Evolutionary conservation across 257 asterid genomes (phyloP), one percentile per base, ranked within the genome.

Genomic region (Ehretia macrophylla): DNA sequence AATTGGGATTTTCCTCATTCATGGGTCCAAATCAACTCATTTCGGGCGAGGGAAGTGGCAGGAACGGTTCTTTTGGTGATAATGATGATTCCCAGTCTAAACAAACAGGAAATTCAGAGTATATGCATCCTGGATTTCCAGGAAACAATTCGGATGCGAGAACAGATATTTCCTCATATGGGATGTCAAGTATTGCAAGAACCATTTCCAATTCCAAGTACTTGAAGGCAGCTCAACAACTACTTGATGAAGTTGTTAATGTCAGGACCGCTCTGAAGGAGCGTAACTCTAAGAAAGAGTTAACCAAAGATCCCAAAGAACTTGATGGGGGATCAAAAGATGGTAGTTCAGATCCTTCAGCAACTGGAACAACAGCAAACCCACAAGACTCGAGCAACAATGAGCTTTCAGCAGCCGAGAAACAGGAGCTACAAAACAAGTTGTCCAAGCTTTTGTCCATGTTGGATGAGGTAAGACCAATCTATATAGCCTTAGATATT

Each of bases 171-270:
- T 47, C 79, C 21, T 56, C 85, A 11, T 82, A 76, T 64, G 91
- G 84, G 14, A 69, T 63, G 73, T 59, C 67, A 4, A 67, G 80
- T 67, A 64, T 70, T 38, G 70, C 67, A 44, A 80, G 91, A 60
- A 67, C 65, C 0, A 69, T 83, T 58, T 79, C 91, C 0, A 73
- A 63, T 75, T 77, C 95, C 0, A 90, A 87, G 80, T 90, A 83
- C 45, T 69, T 90, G 81, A 87, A 75, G 73, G 94, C 86, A 4
- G 94, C 88, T 60, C 94, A 83, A 46, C 68, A 85, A 35, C 69
- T 87, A 66, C 91, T 87, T 14, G 95, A 85, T 62, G 95, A 90
- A 71, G 91, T 85, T 68, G 96, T 85, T 51, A 85, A 81, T 71
- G 95, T 90, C 49, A 78, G 75, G 64, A 81, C 75, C 55, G 85